These are phyloP conservation scores for Senna tora DNA, from an alignment of 306 rosid species.

Conservation along the genomic window DNA sequence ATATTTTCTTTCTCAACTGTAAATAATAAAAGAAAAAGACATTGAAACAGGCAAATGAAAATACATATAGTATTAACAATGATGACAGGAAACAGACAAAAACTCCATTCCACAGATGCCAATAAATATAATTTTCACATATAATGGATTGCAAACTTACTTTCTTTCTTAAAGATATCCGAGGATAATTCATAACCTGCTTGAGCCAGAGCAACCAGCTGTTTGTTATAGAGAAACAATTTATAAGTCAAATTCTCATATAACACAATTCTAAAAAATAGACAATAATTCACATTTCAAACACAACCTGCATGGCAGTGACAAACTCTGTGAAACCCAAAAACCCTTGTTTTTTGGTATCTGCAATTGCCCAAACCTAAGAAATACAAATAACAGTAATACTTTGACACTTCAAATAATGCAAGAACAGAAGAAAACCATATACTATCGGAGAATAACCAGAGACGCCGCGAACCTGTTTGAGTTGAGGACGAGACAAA, in stretches of 20 bases:
- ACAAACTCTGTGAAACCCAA: slow-evolving; percentile 69
- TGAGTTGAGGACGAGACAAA: slow-evolving; percentile 79
- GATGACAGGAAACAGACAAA: not conserved
- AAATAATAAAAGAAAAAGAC: slow-evolving; percentile 16
- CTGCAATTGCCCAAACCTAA: slow-evolving; percentile 85
- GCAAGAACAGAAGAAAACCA: not conserved
- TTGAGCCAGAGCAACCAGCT: slow-evolving; percentile 84
- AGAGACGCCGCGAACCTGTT: slow-evolving; percentile 52
- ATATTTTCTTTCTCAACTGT: slow-evolving; percentile 69
- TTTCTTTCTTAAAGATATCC: slow-evolving; percentile 59
- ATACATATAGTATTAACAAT: not conserved
- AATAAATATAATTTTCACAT: not conserved
- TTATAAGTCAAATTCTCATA: not conserved
- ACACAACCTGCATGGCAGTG: slow-evolving; percentile 81
- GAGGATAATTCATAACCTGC: slow-evolving; percentile 66
- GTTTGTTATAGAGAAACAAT: slow-evolving; percentile 23
- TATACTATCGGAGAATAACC: not conserved
- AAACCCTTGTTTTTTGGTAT: slow-evolving; percentile 77
- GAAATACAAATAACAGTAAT: not conserved
- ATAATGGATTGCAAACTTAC: slow-evolving; percentile 46
- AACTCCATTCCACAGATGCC: slow-evolving; percentile 12
- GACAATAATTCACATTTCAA: not conserved
- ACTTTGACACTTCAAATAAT: not conserved
- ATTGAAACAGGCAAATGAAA: slow-evolving; percentile 7
- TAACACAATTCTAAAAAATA: not conserved